Evolutionary conservation across 2,329 filamentous ascomycete species (phyloP).

Genomic region (Sclerotinia borealis): DNA sequence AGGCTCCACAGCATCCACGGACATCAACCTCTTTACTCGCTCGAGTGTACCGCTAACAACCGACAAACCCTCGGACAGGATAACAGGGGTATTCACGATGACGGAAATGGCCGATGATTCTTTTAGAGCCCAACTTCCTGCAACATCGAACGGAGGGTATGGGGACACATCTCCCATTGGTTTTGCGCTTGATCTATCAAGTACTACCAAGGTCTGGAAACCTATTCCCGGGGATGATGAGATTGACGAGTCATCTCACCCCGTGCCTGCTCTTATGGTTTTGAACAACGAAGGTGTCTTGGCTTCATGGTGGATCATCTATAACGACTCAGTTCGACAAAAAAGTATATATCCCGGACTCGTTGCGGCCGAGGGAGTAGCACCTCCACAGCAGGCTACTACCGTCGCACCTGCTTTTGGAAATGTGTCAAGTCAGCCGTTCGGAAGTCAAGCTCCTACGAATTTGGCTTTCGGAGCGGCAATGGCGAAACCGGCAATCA

Average conservation of each 20-base stretch:
- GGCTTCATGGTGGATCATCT: slow-evolving; percentile 85
- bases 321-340: slow-evolving; percentile 75
- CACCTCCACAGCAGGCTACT: slow-evolving; percentile 24
- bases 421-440: slow-evolving; percentile 13
- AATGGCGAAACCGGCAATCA: slow-evolving; percentile 14
- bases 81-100: slow-evolving; percentile 65
- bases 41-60: slow-evolving; percentile 62
- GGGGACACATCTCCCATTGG: slow-evolving; percentile 76
- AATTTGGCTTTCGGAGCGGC: slow-evolving; percentile 35
- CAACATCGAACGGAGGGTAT: slow-evolving; percentile 50
- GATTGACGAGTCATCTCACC: slow-evolving; percentile 69
- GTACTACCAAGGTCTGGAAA: slow-evolving; percentile 68
- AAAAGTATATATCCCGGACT: slow-evolving; percentile 70
- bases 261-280: slow-evolving; percentile 76
- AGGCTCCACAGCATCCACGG: slow-evolving; percentile 71
- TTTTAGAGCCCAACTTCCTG: slow-evolving; percentile 67
- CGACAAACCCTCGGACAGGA: slow-evolving; percentile 51
- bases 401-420: slow-evolving; percentile 27
- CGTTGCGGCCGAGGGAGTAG: slow-evolving; percentile 35
- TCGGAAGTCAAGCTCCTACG: slow-evolving; percentile 9
- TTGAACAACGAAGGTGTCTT: slow-evolving; percentile 86
- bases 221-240: slow-evolving; percentile 69
- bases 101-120: slow-evolving; percentile 69
- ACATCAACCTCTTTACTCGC: slow-evolving; percentile 72
- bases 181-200: slow-evolving; percentile 75